Percentiles rank a stretch among this genome's conserved stretches.
Evolutionary conservation across 371 early-diverging fungal species (phyloP).

Genomic region (Mortierella sp.): DNA sequence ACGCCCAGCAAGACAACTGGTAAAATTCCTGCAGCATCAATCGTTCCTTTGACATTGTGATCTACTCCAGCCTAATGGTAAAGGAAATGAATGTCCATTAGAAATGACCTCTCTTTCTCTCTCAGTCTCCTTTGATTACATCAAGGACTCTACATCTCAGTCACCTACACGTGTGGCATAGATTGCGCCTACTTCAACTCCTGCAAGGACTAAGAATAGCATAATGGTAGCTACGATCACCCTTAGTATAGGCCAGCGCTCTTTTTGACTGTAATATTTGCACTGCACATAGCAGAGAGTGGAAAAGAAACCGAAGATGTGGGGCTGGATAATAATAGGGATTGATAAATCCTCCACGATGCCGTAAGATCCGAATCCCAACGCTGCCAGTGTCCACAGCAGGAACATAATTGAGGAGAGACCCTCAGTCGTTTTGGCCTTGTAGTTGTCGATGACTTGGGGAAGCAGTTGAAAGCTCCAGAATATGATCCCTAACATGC

Average conservation of each 20-base stretch:
- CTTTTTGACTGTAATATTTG: slow-evolving; percentile 56
- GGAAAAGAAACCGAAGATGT: slow-evolving; percentile 62
- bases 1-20: slow-evolving; percentile 60
- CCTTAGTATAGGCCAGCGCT: slow-evolving; percentile 12
- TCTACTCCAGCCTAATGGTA: slow-evolving; percentile 16
- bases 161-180: slow-evolving; percentile 42
- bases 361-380: slow-evolving; percentile 63
- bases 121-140: not conserved
- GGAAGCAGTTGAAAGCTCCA: slow-evolving; percentile 73
- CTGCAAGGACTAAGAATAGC: slow-evolving; percentile 16
- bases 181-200: slow-evolving; percentile 24
- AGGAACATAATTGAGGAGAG: slow-evolving; percentile 63
- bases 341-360: slow-evolving; percentile 63
- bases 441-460: slow-evolving; percentile 58
- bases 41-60: slow-evolving; percentile 37
- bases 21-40: slow-evolving; percentile 60
- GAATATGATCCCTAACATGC: slow-evolving; percentile 65
- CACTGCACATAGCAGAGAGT: slow-evolving; percentile 61
- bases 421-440: slow-evolving; percentile 61
- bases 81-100: not conserved
- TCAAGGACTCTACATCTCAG: not conserved
- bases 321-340: slow-evolving; percentile 68
- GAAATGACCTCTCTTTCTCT: no score
- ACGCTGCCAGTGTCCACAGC: slow-evolving; percentile 62
- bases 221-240: not conserved